Conservation (phyloP, 306 rosid genomes). For the Trifolium subterraneum region DNA sequence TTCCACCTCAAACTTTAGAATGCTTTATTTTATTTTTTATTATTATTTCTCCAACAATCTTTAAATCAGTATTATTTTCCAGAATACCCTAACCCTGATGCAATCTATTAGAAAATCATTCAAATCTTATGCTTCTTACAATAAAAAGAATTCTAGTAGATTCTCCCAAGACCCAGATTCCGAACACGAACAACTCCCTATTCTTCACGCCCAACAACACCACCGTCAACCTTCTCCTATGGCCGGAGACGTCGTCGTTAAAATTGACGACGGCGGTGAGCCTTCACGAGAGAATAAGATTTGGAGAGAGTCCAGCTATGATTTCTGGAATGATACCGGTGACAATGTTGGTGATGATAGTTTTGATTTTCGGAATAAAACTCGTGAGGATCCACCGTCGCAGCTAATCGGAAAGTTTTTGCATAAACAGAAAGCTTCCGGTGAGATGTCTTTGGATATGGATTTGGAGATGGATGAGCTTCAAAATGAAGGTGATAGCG, state of each 20-base stretch:
- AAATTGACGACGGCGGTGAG: slow-evolving; percentile 53
- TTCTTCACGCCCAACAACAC: slow-evolving; percentile 53
- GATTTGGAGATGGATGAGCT: slow-evolving; percentile 96
- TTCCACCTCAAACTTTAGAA: too few relatives aligned
- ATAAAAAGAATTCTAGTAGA: slow-evolving; percentile 47
- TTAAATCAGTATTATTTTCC: too few relatives aligned
- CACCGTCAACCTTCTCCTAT: background rate
- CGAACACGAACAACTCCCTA: slow-evolving; percentile 60
- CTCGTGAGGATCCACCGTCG: slow-evolving; percentile 77
- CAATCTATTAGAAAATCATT: slow-evolving; percentile 68
- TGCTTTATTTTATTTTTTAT: too few relatives aligned
- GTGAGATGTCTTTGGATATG: slow-evolving; percentile 78
- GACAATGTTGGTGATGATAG: slow-evolving; percentile 16
- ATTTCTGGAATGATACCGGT: slow-evolving; percentile 51
- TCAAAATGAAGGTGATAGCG: slow-evolving; percentile 12
- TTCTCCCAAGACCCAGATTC: slow-evolving; percentile 32
- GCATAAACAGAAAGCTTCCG: slow-evolving; percentile 77
- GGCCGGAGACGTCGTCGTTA: slow-evolving; percentile 53
- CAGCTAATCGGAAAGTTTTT: slow-evolving; percentile 73
- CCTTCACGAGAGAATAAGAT: background rate
- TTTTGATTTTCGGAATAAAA: slow-evolving; percentile 52
- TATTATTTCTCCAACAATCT: too few relatives aligned
- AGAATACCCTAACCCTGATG: slow-evolving; percentile 44
- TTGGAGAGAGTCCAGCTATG: slow-evolving; percentile 69
- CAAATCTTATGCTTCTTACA: slow-evolving; percentile 57